phyloP scores from a whole-genome alignment of 2,329 filamentous ascomycete genomes.

The Colletotrichum sansevieriae region DNA sequence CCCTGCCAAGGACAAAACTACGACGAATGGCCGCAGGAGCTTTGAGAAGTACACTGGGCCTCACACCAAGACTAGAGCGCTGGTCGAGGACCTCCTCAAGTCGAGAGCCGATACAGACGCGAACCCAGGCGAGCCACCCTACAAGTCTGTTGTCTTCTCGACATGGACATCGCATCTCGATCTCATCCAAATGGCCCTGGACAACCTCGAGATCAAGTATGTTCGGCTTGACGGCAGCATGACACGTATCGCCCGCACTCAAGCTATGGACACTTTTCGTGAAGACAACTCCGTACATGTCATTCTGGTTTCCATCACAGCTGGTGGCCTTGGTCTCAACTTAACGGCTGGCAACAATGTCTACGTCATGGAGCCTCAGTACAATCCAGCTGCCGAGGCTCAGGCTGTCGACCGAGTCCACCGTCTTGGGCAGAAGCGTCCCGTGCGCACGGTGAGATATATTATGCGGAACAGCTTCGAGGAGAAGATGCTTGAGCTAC shows the following conservation, averaged over 20 bases:
- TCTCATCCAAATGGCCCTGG: conserved; percentile 86
- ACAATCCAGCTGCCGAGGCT: conserved; percentile 94
- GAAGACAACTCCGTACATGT: conserved; percentile 79
- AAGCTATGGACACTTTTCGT: conserved; percentile 83
- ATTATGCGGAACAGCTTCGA: conserved; percentile 94
- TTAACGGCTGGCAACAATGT: conserved; percentile 87
- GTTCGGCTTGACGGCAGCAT: conserved; percentile 93
- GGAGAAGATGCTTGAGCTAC: conserved; percentile 90
- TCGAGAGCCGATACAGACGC: conserved; percentile 73
- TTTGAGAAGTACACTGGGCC: conserved; percentile 83
- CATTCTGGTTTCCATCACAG: conserved; percentile 92
- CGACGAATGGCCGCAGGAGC: conserved; percentile 46
- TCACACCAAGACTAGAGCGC: conserved; percentile 89
- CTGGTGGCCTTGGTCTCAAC: conserved; percentile 92
- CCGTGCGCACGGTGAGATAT: conserved; percentile 87
- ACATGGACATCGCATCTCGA: conserved; percentile 97
- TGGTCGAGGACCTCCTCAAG: conserved; percentile 79
- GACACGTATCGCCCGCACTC: conserved; percentile 78
- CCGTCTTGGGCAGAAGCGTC: conserved; percentile 88
- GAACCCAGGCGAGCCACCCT: conserved; percentile 76
- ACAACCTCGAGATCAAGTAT: conserved; percentile 74
- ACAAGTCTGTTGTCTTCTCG: conserved; percentile 95
- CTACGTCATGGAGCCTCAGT: conserved; percentile 98
- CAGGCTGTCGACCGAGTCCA: conserved; percentile 96
- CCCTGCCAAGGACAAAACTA: conserved; percentile 53